Conservation (phyloP, 2,329 filamentous ascomycete species). For the Fusarium sp. region DNA sequence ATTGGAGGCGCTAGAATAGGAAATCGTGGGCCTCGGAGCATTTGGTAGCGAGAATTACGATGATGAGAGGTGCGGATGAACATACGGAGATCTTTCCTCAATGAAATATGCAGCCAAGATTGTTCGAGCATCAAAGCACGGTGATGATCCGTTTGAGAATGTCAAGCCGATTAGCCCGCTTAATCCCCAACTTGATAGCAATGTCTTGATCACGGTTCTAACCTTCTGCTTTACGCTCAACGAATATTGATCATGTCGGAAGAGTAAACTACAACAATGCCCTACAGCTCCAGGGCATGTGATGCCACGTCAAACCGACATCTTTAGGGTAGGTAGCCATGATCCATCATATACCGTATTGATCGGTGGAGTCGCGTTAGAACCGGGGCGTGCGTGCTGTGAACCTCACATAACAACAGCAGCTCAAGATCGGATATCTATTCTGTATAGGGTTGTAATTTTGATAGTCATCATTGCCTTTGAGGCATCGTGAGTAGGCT, state of each 20-base stretch:
- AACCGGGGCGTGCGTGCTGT: fast-evolving
- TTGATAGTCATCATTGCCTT: neutral
- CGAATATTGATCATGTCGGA: fast-evolving
- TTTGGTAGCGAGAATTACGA: neutral
- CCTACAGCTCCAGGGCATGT: too few relatives aligned
- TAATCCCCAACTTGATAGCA: neutral
- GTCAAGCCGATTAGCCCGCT: slow-evolving; percentile 6
- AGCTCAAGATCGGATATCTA: fast-evolving
- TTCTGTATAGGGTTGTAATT: fast-evolving
- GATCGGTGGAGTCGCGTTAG: fast-evolving
- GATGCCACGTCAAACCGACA: fast-evolving
- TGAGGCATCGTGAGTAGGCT: fast-evolving
- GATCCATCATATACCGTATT: neutral
- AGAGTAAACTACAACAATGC: too few relatives aligned
- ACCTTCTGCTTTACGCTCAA: fast-evolving
- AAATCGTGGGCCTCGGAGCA: neutral
- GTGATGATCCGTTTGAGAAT: neutral
- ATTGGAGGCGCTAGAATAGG: neutral
- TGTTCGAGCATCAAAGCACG: too few relatives aligned
- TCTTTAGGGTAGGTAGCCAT: neutral
- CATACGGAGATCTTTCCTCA: neutral
- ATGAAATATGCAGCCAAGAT: fast-evolving
- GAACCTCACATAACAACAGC: too few relatives aligned
- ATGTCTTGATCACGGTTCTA: fast-evolving
- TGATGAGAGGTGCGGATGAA: neutral